Percentiles rank a stretch among this genome's conserved stretches.
Conservation (phyloP, 371 early-diverging fungal genomes). For the Dichotomocladium elegans region DNA sequence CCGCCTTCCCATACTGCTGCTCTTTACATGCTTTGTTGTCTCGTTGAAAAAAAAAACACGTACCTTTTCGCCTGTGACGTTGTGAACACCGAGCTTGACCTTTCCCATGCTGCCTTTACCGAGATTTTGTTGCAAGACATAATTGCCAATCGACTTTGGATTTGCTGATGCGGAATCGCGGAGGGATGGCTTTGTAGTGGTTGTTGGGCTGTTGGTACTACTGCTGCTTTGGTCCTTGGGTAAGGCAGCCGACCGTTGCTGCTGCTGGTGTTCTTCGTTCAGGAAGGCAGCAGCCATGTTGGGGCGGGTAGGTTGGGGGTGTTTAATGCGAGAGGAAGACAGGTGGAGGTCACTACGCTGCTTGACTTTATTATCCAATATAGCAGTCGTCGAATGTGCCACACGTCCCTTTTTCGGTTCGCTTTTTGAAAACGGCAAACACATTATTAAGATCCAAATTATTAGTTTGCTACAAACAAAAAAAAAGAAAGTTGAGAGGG, state of each 20-base stretch:
- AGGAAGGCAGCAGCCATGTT: slow-evolving; percentile 19
- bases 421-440: slow-evolving; percentile 18
- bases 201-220: neutral
- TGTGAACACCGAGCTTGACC: slow-evolving; percentile 42
- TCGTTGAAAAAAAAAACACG: neutral
- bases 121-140: slow-evolving; percentile 33
- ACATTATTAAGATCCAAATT: slow-evolving; percentile 9
- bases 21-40: neutral
- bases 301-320: slow-evolving; percentile 7
- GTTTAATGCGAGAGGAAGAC: slow-evolving; percentile 9
- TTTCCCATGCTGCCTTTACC: slow-evolving; percentile 47
- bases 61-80: slow-evolving; percentile 44
- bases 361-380: slow-evolving; percentile 2
- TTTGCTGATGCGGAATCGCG: slow-evolving; percentile 7
- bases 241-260: neutral
- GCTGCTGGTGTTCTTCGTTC: slow-evolving; percentile 1
- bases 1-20: no score
- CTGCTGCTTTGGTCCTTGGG: slow-evolving; percentile 1
- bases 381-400: slow-evolving; percentile 5
- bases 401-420: slow-evolving; percentile 14
- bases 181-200: slow-evolving; percentile 9
- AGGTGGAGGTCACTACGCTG: neutral
- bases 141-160: slow-evolving; percentile 33
- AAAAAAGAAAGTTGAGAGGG: neutral
- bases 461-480: slow-evolving; percentile 6